These are phyloP conservation scores for Haematococcus lacustris DNA, from an alignment of 139 green algal species.

Conservation along the genomic window DNA sequence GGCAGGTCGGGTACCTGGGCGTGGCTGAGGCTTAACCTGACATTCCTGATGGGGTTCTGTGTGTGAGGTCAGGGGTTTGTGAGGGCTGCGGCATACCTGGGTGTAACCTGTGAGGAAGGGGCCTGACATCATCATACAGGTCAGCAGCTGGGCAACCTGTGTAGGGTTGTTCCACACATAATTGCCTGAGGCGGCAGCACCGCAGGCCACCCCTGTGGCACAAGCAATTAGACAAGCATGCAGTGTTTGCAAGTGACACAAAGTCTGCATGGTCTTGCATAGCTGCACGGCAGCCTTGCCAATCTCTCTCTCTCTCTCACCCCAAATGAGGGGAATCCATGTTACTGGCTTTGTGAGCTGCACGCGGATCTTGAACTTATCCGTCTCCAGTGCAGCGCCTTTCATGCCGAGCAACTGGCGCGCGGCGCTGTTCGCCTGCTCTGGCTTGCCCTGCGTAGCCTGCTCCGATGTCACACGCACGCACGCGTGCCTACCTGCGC, in stretches of 20 bases:
- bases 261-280: no score
- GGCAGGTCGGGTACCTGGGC: no score
- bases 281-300: no score
- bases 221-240: no score
- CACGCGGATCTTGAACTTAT: slow-evolving; percentile 95
- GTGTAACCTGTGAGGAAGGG: slow-evolving; percentile 98
- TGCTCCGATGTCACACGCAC: slow-evolving; percentile 10
- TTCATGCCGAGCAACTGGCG: slow-evolving; percentile 86
- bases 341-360: slow-evolving; percentile 98
- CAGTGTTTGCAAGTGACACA: no score
- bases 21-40: no score
- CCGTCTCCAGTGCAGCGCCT: slow-evolving; percentile 62
- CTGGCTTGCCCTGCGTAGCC: slow-evolving; percentile 33
- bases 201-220: slow-evolving; percentile 89
- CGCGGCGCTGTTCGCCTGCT: slow-evolving; percentile 28
- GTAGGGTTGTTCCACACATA: slow-evolving; percentile 83
- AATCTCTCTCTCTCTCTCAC: slow-evolving; percentile 38
- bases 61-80: no score
- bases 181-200: slow-evolving; percentile 86
- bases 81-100: slow-evolving; percentile 57
- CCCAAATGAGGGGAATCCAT: slow-evolving; percentile 99
- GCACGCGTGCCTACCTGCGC: no score
- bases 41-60: no score
- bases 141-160: slow-evolving; percentile 63
- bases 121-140: slow-evolving; percentile 92